Base-by-base conservation (phyloP, 2,329 filamentous ascomycete species). In the Davidsoniella neocaledoniae region DNA sequence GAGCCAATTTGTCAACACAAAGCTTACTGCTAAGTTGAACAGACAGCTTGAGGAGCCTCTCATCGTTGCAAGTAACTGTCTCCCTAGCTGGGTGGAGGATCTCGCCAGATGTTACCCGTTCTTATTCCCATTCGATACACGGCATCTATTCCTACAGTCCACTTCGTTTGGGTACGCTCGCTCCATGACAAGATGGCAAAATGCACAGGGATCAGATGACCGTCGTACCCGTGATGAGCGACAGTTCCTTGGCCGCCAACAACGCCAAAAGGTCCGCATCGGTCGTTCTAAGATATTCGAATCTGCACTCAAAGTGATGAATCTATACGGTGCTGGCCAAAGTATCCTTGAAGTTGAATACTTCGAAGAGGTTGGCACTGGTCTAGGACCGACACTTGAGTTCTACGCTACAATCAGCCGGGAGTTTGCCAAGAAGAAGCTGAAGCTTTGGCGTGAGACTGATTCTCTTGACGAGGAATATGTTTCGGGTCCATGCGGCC, bases 321-420 rank as follows among this genome's bases (percentile, higher is more conserved):
- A 98, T 58, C 75, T 96, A 2, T 98, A 98, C 59, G 91, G 91
- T 0, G 86, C 86, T n/a, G 94, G 90, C 1, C 86, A 94, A 53
- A 96, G 90, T 62, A 85, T 96, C 25, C 68, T 98, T 0, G 91
- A 98, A 61, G 90, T 98, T 2, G 93, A 98, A 60, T 98, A 98
- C 60, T 98, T 98, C 57, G 91, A 96, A 59, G 91, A 98, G 66
- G 91, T 98, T 19, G 91, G 91, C 51, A 98, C 93, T 21, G 91
- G 91, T 43, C 72, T 98, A 43, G 91, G 91, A 0, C 91, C 91
- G 3, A 98, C 91, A 0, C 73, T 98, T 12, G 91, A 98, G 62
- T 98, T 98, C 63, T 98, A 98, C 65, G 94, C 91, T 0, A 94
- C 86, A 0, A 90, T 96, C 1, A 98, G 91, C 0, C 91, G 86